phyloP scores from a whole-genome alignment of 2,329 filamentous ascomycete species.

The Erysiphe pulchra region DNA sequence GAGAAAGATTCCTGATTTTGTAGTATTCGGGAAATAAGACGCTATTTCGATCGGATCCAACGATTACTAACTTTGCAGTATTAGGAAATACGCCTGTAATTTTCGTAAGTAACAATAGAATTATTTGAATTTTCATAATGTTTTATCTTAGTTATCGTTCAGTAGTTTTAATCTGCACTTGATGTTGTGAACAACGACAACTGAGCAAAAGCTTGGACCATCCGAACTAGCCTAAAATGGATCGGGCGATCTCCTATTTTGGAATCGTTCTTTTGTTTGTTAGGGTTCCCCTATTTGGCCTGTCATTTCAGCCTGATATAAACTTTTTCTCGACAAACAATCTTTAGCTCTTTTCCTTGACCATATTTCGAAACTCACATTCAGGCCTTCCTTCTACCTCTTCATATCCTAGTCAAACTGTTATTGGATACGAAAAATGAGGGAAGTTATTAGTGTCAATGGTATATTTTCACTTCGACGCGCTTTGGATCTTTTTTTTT shows the following conservation, averaged over 20 bases:
- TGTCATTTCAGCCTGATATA: background rate
- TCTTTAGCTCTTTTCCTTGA: background rate
- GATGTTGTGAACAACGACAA: background rate
- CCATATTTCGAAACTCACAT: background rate
- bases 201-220: background rate
- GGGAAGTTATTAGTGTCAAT: constrained; percentile 99
- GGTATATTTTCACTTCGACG: constrained; percentile 29
- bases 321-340: background rate
- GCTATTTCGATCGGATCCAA: constrained; percentile 28
- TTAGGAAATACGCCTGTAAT: constrained; percentile 30
- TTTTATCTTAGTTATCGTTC: no score
- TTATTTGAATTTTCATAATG: constrained; percentile 4
- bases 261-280: background rate
- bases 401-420: background rate
- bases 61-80: constrained; percentile 76
- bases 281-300: background rate
- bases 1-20: constrained; percentile 13
- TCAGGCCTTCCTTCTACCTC: background rate
- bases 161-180: no score
- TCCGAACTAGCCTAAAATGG: background rate
- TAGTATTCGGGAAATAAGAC: background rate
- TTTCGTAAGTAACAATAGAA: constrained; percentile 5
- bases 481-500: no score
- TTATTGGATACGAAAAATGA: constrained; percentile 42
- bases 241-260: background rate